Percentiles rank a stretch among this genome's conserved stretches.
phyloP scores from a whole-genome alignment of 1,139 yeast species.

The Saccharomycopsis hybrid region DNA sequence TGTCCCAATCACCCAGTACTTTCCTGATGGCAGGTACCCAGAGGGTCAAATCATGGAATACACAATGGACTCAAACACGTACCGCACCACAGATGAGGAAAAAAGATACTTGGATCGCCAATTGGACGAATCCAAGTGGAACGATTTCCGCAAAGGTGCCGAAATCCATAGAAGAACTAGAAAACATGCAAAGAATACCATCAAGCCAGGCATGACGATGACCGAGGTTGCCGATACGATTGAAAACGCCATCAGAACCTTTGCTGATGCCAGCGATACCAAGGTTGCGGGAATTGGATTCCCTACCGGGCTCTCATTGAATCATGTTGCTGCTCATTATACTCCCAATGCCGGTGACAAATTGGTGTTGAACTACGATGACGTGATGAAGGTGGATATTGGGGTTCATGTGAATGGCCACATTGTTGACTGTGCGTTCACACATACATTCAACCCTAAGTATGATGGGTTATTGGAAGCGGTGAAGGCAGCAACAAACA shows the following conservation, averaged over 20 bases:
- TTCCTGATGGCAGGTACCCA: constrained; percentile 72
- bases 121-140: constrained; percentile 54
- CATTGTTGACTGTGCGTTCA: constrained; percentile 92
- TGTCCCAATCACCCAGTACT: constrained; percentile 59
- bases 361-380: constrained; percentile 70
- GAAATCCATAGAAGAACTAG: constrained; percentile 93
- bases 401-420: constrained; percentile 98
- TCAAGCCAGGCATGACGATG: constrained; percentile 91
- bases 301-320: constrained; percentile 92
- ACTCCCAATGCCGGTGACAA: constrained; percentile 96
- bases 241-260: constrained; percentile 76
- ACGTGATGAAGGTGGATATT: constrained; percentile 93
- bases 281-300: constrained; percentile 81
- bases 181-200: constrained; percentile 62
- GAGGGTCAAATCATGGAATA: constrained; percentile 84
- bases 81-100: constrained; percentile 82
- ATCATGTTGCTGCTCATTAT: constrained; percentile 95
- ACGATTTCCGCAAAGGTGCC: constrained; percentile 91
- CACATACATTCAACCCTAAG: constrained; percentile 79
- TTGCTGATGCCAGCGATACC: constrained; percentile 48
- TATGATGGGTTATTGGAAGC: constrained; percentile 78
- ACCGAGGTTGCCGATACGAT: constrained; percentile 84
- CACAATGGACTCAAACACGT: constrained; percentile 62
- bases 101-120: constrained; percentile 72
- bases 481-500: constrained; percentile 86